phyloP scores from a whole-genome alignment of 164 flowering plant genomes.

The Magnolia sinica region DNA sequence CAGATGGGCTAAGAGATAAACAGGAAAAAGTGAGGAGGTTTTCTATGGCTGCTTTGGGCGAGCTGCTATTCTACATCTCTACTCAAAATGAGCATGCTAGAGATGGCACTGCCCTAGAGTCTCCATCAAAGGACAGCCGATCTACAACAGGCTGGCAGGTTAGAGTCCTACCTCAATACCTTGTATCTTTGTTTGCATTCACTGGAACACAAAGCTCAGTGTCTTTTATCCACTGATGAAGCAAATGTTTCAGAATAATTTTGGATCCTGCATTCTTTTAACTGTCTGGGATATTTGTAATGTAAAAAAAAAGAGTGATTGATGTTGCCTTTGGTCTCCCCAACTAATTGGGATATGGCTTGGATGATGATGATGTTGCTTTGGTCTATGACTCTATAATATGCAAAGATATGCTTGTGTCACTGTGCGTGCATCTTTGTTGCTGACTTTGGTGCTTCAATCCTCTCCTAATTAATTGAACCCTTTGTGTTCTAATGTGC shows the following conservation, averaged over 20 bases:
- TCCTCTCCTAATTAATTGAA: too few relatives aligned
- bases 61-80: conserved; percentile 87
- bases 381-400: neutral
- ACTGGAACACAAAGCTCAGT: neutral
- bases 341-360: neutral
- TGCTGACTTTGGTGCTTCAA: too few relatives aligned
- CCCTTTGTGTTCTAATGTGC: too few relatives aligned
- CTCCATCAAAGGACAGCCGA: conserved; percentile 76
- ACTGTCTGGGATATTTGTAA: neutral
- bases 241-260: neutral
- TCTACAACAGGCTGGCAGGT: conserved; percentile 93
- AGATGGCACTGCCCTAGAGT: conserved; percentile 53
- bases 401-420: neutral
- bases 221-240: neutral
- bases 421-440: neutral
- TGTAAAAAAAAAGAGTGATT: neutral
- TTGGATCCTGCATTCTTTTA: neutral
- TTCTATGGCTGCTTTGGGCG: conserved; percentile 98
- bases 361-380: neutral
- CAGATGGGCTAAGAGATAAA: conserved; percentile 87
- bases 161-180: conserved; percentile 13
- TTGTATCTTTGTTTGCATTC: too few relatives aligned
- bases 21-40: conserved; percentile 95
- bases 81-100: conserved; percentile 68
- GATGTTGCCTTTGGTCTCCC: too few relatives aligned